These are phyloP conservation scores for Coniochaeta sp. DNA, from an alignment of 2,329 filamentous ascomycete species.

Conservation along the genomic window DNA sequence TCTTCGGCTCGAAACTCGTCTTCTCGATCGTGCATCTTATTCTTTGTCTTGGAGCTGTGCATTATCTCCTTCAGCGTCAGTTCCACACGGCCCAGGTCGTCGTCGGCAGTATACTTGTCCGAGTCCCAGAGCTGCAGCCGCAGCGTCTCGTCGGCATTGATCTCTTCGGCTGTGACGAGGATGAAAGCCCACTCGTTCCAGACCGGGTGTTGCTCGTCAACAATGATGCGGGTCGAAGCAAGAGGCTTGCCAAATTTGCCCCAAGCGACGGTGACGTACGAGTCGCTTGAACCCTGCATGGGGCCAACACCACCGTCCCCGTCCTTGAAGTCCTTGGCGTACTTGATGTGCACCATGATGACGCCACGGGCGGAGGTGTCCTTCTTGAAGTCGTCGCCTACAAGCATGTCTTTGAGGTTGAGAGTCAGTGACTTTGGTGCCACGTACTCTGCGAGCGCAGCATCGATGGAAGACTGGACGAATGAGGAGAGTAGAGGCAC, in stretches of 20 bases:
- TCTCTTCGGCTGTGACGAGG: constrained; percentile 62
- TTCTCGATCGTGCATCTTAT: constrained; percentile 52
- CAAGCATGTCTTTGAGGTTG: constrained; percentile 69
- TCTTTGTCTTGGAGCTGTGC: constrained; percentile 48
- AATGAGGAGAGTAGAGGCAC: constrained; percentile 68
- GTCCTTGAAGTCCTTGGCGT: constrained; percentile 63
- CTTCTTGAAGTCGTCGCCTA: constrained; percentile 73
- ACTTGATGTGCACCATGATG: constrained; percentile 57
- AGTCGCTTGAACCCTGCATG: constrained; percentile 57
- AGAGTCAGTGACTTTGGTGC: constrained; percentile 68
- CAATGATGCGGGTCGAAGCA: constrained; percentile 57
- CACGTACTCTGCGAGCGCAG: constrained; percentile 67
- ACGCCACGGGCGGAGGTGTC: constrained; percentile 60
- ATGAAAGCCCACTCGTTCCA: constrained; percentile 67
- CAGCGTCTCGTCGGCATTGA: constrained; percentile 64
- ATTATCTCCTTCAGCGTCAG: constrained; percentile 60
- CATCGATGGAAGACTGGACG: constrained; percentile 66
- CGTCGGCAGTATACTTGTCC: constrained; percentile 63
- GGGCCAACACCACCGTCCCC: constrained; percentile 58
- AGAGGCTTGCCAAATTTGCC: constrained; percentile 68
- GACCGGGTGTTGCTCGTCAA: constrained; percentile 56
- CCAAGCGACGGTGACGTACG: constrained; percentile 67
- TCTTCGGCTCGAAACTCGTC: constrained; percentile 61
- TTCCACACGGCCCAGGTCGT: constrained; percentile 67
- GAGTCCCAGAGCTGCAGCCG: constrained; percentile 70